phyloP scores from a whole-genome alignment of 176 grass and related monocot species.

The Alopecurus myosuroides region DNA sequence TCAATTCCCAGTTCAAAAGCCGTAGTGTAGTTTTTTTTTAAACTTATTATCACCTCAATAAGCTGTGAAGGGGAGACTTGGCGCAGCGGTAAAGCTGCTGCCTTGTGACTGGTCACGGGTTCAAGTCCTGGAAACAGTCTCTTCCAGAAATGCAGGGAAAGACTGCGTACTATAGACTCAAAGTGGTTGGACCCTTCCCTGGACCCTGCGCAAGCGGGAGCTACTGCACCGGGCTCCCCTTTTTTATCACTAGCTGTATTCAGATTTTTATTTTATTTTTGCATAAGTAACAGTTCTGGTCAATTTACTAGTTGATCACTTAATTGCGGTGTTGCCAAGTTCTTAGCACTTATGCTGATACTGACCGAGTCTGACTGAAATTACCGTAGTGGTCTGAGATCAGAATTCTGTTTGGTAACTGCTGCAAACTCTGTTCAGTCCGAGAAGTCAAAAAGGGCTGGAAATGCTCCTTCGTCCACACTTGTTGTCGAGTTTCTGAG shows the following conservation, averaged over 20 bases:
- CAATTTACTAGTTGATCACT: neutral
- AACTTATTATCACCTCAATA: neutral
- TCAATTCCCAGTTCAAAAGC: neutral
- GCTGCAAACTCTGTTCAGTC: slow-evolving; percentile 47
- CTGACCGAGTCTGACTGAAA: neutral
- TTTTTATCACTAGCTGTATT: no score
- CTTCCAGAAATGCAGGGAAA: no score
- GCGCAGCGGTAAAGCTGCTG: no score
- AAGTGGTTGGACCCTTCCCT: no score
- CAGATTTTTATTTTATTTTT: no score
- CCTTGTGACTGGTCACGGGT: no score
- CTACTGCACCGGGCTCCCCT: no score
- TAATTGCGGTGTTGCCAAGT: neutral
- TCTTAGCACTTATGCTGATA: neutral
- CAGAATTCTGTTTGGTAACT: slow-evolving; percentile 4
- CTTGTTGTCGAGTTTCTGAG: slow-evolving; percentile 58
- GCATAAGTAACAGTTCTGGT: neutral
- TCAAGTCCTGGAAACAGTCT: no score
- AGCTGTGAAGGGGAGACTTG: no score
- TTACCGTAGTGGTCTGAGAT: neutral
- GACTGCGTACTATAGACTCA: no score
- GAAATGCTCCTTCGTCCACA: slow-evolving; percentile 51
- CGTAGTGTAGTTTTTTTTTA: neutral
- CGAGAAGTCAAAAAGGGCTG: slow-evolving; percentile 69
- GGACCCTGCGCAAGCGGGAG: no score